These are phyloP conservation scores for Coemansia sp. DNA, from an alignment of 192 early-diverging fungal species.

Conservation along the genomic window DNA sequence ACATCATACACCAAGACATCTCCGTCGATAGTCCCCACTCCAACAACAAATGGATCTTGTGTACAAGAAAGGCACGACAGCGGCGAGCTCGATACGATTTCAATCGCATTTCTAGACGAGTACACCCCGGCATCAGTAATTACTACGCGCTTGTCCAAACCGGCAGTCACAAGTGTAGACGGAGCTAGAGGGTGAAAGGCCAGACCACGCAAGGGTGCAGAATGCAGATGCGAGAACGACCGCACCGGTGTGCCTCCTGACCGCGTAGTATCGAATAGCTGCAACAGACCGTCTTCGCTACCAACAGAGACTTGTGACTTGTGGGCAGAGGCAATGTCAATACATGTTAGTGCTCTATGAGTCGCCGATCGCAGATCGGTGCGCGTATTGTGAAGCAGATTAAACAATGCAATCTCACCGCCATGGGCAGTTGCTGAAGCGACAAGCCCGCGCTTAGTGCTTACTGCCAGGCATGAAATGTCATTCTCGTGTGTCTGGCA, in stretches of 20 bases:
- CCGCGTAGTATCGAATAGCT: slow-evolving; percentile 46
- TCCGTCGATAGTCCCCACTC: slow-evolving; percentile 35
- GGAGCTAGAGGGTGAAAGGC: slow-evolving; percentile 18
- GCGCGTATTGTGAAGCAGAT: slow-evolving; percentile 40
- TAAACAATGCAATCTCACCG: slow-evolving; percentile 47
- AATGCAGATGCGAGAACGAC: slow-evolving; percentile 27
- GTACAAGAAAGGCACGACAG: slow-evolving; percentile 30
- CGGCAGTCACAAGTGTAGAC: slow-evolving; percentile 18
- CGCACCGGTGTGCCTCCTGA: slow-evolving; percentile 22
- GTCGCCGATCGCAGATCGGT: slow-evolving; percentile 39
- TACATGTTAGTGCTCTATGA: slow-evolving; percentile 33
- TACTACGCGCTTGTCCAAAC: slow-evolving; percentile 31
- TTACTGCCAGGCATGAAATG: slow-evolving; percentile 47
- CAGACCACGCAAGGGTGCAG: slow-evolving; percentile 36
- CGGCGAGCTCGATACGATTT: slow-evolving; percentile 13
- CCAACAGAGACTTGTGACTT: slow-evolving; percentile 33
- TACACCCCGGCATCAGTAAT: slow-evolving; percentile 29
- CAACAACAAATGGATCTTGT: slow-evolving; percentile 20
- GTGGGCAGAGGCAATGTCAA: slow-evolving; percentile 28
- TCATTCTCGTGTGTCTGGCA: slow-evolving; percentile 45
- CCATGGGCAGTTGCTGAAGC: slow-evolving; percentile 37
- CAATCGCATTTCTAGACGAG: slow-evolving; percentile 6
- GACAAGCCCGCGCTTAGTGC: slow-evolving; percentile 28
- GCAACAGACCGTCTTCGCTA: slow-evolving; percentile 46
- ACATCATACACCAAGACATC: slow-evolving; percentile 35